Evolutionary conservation across 2,329 filamentous ascomycete species (phyloP), one percentile per base, ranked within the genome.

Genomic region (Thelonectria olida): DNA sequence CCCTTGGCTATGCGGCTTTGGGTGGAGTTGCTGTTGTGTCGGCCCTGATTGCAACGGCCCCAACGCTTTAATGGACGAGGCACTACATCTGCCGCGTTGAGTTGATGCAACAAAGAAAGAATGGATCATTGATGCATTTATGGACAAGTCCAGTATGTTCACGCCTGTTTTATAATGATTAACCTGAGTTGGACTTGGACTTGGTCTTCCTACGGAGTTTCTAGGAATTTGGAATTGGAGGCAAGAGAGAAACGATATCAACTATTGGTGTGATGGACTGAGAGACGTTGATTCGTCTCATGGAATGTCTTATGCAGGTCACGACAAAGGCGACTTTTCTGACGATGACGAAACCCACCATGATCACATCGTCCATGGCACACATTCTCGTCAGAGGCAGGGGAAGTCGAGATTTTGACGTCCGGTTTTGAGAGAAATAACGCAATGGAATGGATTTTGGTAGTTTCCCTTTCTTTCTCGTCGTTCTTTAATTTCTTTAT

Each of bases 11-110:
- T 36, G 76, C 74, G 10, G 74, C 77, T 5, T 64, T 79, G 3
- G 77, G 77, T 7, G 77, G 77, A 19, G 68, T 76, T 7, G 76
- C 76, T n/a, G 77, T 78, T 38, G 74, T 79, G 72, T 76, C 76
- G 22, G 77, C 76, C 4, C 62, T 79, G 34, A 79, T 79, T 51
- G 77, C 75, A 19, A 79, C 76, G 3, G 77, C 77, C 3, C 77
- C 77, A 3, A 64, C 67, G 10, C 60, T 72, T 13, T 65, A 7
- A 51, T 5, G 12, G 9, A n/a, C 28, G 19, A 27, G 13, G 23
- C n/a, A 17, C n/a, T n/a, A 15, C 12, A 10, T 13, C 8, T 10
- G 28, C 28, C 28, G 9, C 28, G 28, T 8, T 10, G 5, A 12
- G 13, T 10, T 5, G 28, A 31, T 31, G 4, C 28, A 31, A 31